Percentiles rank a stretch among this genome's conserved stretches.
phyloP scores from a whole-genome alignment of 169 alveolate species.

The Plasmodium berghei region DNA sequence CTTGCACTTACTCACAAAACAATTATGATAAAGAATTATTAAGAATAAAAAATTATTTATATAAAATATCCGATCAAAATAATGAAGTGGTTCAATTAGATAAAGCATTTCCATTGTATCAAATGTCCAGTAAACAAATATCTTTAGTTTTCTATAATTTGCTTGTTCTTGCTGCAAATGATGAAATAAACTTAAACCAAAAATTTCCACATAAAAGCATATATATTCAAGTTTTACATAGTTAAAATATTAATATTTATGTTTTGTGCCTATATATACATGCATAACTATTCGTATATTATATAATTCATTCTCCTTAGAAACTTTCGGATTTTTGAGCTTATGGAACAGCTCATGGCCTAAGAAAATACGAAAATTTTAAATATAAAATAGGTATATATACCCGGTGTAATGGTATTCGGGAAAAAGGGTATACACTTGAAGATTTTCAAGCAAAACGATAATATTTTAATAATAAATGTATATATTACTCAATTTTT shows the following conservation, averaged over 20 bases:
- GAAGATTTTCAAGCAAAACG: neutral
- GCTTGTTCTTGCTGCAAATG: constrained; percentile 74
- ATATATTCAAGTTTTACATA: constrained; percentile 39
- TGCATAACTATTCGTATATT: constrained; percentile 13
- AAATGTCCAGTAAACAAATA: constrained; percentile 37
- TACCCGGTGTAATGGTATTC: too few species aligned
- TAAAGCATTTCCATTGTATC: constrained; percentile 30
- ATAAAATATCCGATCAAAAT: constrained; percentile 27
- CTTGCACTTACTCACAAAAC: constrained; percentile 43
- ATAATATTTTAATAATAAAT: neutral
- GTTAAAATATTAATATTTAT: constrained; percentile 7
- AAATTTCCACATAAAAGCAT: constrained; percentile 48
- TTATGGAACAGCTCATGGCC: constrained; percentile 14
- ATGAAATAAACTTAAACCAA: constrained; percentile 49
- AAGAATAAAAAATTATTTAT: constrained; percentile 53
- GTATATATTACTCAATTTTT: neutral
- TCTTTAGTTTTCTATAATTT: constrained; percentile 56
- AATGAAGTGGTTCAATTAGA: constrained; percentile 38
- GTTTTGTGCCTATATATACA: neutral
- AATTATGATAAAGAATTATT: constrained; percentile 60
- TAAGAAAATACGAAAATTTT: constrained; percentile 22
- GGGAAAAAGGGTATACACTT: neutral
- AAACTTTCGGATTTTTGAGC: constrained; percentile 13
- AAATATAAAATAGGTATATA: neutral
- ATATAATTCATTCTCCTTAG: constrained; percentile 16